phyloP scores from a whole-genome alignment of 345 rosid species.

The Noccaea caerulescens region DNA sequence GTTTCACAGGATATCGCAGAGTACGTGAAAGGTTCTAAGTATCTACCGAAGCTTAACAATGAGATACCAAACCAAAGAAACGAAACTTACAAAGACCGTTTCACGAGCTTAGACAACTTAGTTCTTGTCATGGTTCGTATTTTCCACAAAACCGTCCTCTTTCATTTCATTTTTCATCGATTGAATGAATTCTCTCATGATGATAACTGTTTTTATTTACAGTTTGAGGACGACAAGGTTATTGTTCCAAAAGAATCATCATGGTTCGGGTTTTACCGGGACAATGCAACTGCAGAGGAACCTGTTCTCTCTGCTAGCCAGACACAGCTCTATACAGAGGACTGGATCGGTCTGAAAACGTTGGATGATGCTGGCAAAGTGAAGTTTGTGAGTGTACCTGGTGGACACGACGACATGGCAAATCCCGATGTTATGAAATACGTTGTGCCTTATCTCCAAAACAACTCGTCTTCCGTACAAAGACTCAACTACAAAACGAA shows the following conservation, averaged over 20 bases:
- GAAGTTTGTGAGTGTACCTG: constrained; percentile 60
- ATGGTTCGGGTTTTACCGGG: constrained; percentile 82
- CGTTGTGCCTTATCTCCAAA: constrained; percentile 61
- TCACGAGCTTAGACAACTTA: constrained; percentile 67
- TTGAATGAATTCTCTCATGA: too few species aligned
- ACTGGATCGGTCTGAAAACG: constrained; percentile 75
- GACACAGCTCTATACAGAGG: constrained; percentile 63
- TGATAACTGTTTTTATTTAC: constrained; percentile 24
- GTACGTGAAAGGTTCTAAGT: constrained; percentile 57
- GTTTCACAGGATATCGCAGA: constrained; percentile 29
- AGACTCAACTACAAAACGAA: constrained; percentile 18
- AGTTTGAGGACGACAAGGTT: constrained; percentile 72
- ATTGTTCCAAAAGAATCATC: constrained; percentile 80
- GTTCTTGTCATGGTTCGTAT: constrained; percentile 76
- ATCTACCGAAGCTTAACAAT: constrained; percentile 81
- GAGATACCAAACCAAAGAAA: constrained; percentile 70
- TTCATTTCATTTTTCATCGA: neutral
- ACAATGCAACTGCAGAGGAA: constrained; percentile 52
- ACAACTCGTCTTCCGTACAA: constrained; percentile 34
- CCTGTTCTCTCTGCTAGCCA: constrained; percentile 56
- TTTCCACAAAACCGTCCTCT: neutral
- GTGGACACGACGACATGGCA: constrained; percentile 56
- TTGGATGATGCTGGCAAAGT: constrained; percentile 70
- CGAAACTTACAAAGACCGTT: constrained; percentile 67
- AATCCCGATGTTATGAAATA: constrained; percentile 58